Evolutionary conservation across 2,329 filamentous ascomycete species (phyloP).

Genomic region (Diaporthe sp.): DNA sequence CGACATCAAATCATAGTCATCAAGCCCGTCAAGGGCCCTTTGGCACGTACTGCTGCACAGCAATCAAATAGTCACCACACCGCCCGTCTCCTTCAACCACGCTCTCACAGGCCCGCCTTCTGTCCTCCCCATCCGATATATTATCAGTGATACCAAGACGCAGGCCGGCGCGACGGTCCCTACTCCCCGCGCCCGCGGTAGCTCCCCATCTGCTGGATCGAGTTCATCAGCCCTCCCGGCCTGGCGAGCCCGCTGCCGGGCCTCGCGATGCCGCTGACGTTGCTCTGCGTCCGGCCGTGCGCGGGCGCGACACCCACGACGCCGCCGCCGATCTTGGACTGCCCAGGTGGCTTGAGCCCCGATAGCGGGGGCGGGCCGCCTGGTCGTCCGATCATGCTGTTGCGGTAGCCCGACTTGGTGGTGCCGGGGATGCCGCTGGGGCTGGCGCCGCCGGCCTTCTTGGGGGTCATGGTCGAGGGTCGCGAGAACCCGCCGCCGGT

Average conservation of each 20-base stretch:
- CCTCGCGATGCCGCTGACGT: slow-evolving; percentile 59
- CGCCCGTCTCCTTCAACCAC: neutral
- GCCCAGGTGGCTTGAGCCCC: slow-evolving; percentile 72
- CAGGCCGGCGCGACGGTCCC: neutral
- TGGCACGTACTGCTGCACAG: neutral
- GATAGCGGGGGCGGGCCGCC: slow-evolving; percentile 58
- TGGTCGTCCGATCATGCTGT: slow-evolving; percentile 58
- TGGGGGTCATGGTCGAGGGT: slow-evolving; percentile 36
- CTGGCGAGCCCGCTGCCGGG: slow-evolving; percentile 62
- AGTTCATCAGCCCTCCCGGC: slow-evolving; percentile 83
- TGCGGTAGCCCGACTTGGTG: slow-evolving; percentile 59
- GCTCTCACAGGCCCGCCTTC: too few species aligned
- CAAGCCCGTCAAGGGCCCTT: neutral
- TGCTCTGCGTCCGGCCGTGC: slow-evolving; percentile 62
- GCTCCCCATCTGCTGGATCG: slow-evolving; percentile 89
- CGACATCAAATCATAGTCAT: slow-evolving; percentile 39
- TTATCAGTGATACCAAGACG: neutral
- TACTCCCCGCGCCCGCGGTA: slow-evolving; percentile 60
- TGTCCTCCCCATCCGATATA: neutral
- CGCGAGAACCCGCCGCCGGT: slow-evolving; percentile 33
- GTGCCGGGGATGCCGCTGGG: slow-evolving; percentile 43
- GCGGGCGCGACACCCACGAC: slow-evolving; percentile 43
- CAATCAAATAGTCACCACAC: slow-evolving; percentile 1
- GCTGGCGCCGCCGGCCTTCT: slow-evolving; percentile 35
- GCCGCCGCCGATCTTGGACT: slow-evolving; percentile 63